phyloP scores from a whole-genome alignment of 768 basidiomycete species.

The Mycena rosella region DNA sequence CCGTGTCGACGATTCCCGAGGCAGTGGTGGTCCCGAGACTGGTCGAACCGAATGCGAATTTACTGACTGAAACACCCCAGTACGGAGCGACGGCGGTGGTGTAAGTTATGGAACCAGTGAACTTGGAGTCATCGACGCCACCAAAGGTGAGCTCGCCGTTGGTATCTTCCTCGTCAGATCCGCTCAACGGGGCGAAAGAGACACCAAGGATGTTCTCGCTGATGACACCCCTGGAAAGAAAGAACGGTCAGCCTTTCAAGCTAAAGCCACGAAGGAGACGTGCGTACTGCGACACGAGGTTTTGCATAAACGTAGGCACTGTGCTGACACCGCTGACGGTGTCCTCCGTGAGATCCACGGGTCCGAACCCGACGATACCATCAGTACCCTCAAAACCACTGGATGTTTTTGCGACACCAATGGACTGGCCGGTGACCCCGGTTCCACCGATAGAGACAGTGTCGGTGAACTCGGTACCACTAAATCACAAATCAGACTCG shows the following conservation, averaged over 20 bases:
- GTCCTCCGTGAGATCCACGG: conserved; percentile 9
- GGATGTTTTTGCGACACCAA: conserved; percentile 1
- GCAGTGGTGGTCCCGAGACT: neutral
- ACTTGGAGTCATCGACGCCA: conserved; percentile 1
- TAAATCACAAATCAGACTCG: neutral
- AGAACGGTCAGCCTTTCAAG: neutral
- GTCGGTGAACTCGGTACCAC: conserved; percentile 19
- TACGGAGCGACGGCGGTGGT: conserved; percentile 6
- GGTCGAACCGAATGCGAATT: conserved; percentile 5
- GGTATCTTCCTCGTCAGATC: neutral
- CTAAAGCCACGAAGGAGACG: neutral
- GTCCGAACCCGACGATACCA: conserved; percentile 21
- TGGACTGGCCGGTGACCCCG: neutral
- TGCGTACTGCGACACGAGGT: conserved; percentile 4
- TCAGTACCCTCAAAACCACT: neutral
- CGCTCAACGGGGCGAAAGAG: neutral
- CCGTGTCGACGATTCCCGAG: conserved; percentile 6
- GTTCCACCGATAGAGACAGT: conserved; percentile 1
- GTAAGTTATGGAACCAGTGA: conserved; percentile 2
- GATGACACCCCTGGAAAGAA: neutral
- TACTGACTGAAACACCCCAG: conserved; percentile 2
- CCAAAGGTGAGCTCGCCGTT: conserved; percentile 17
- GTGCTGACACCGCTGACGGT: conserved; percentile 3
- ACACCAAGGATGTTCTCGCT: conserved; percentile 5
- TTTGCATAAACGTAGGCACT: conserved; percentile 9